Conservation (phyloP, 805 yeast species). For the Pichia paraexigua region DNA sequence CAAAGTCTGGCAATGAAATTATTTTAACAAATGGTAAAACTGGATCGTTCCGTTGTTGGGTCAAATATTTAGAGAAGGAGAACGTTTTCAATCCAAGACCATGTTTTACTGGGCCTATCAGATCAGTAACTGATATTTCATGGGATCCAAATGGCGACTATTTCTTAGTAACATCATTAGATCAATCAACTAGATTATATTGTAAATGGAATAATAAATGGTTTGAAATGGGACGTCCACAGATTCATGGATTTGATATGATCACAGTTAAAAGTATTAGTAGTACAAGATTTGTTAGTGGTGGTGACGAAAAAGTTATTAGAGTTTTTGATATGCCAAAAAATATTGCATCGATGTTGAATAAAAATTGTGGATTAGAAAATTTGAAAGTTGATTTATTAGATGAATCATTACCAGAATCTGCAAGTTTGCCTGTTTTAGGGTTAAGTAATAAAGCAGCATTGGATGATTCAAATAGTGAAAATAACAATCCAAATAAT, state of each 20-base stretch:
- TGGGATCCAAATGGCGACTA: slow-evolving; percentile 69
- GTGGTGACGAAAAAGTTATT: slow-evolving; percentile 91
- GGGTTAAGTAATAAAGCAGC: slow-evolving; percentile 91
- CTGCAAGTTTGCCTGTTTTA: slow-evolving; percentile 86
- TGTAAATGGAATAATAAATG: slow-evolving; percentile 53
- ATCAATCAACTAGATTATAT: slow-evolving; percentile 85
- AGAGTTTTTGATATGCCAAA: slow-evolving; percentile 86
- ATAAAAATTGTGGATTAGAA: slow-evolving; percentile 29
- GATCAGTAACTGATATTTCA: slow-evolving; percentile 65
- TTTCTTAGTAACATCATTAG: slow-evolving; percentile 71
- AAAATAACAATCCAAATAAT: slow-evolving; percentile 28
- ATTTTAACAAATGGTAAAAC: slow-evolving; percentile 83
- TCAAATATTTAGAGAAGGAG: slow-evolving; percentile 7
- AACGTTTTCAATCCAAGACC: slow-evolving; percentile 28
- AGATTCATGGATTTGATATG: slow-evolving; percentile 98
- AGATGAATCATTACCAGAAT: slow-evolving; percentile 45
- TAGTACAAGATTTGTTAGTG: slow-evolving; percentile 68
- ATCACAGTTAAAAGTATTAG: slow-evolving; percentile 60
- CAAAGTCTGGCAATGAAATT: slow-evolving; percentile 30
- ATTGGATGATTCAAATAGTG: slow-evolving; percentile 25
- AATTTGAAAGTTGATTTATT: slow-evolving; percentile 8
- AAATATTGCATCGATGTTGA: slow-evolving; percentile 58
- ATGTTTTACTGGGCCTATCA: slow-evolving; percentile 71
- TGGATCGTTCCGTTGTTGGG: slow-evolving; percentile 86
- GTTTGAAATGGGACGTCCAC: slow-evolving; percentile 95